Evolutionary conservation across 2,329 filamentous ascomycete genomes (phyloP).

Genomic region (Epichloe sibirici): DNA sequence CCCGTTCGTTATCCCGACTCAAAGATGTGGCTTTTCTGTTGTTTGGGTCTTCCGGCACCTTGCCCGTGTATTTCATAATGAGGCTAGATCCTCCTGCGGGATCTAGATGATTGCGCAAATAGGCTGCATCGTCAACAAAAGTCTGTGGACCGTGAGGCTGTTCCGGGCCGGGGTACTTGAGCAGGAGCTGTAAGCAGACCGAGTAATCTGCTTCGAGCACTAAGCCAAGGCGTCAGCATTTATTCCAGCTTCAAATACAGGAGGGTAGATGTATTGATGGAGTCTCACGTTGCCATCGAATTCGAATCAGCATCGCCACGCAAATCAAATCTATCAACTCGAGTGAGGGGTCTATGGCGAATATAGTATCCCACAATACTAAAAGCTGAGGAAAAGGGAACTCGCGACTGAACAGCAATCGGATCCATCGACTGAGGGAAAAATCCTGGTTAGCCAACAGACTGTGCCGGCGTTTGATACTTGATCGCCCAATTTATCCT

Average conservation of each 20-base stretch:
- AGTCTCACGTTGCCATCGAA: slow-evolving; percentile 72
- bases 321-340: slow-evolving; percentile 84
- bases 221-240: slow-evolving; percentile 23
- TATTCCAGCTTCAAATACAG: not conserved
- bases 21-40: slow-evolving; percentile 8
- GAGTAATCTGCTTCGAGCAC: slow-evolving; percentile 85
- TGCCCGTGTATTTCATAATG: slow-evolving; percentile 59
- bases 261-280: not conserved
- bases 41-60: slow-evolving; percentile 25
- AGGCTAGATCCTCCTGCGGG: slow-evolving; percentile 49
- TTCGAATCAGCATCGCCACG: slow-evolving; percentile 81
- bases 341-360: slow-evolving; percentile 71
- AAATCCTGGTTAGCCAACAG: not conserved
- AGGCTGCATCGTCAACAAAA: slow-evolving; percentile 77
- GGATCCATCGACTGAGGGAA: slow-evolving; percentile 66
- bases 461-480: not conserved
- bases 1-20: slow-evolving; percentile 24
- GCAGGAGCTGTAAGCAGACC: slow-evolving; percentile 63
- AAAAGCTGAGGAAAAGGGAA: slow-evolving; percentile 81
- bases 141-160: slow-evolving; percentile 56
- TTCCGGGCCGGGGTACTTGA: slow-evolving; percentile 66
- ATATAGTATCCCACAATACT: slow-evolving; percentile 79
- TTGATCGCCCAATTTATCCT: not conserved
- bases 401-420: slow-evolving; percentile 83
- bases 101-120: slow-evolving; percentile 54